Evolutionary conservation across 495 filamentous ascomycete species (phyloP), one percentile per base, ranked within the genome.

Genomic region (Talaromyces ruber): DNA sequence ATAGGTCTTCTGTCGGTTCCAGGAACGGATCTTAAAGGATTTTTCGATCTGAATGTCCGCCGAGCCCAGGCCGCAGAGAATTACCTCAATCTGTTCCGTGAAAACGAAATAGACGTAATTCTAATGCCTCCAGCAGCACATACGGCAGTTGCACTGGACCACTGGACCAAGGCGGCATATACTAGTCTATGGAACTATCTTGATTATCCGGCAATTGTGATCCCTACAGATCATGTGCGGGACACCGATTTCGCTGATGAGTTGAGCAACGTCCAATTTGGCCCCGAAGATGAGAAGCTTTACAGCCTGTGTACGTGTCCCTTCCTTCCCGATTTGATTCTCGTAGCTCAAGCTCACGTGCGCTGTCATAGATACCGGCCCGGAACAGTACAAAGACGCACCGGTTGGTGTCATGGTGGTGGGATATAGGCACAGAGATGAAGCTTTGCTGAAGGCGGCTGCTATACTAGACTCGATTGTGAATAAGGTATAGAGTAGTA

Each of bases 131-230:
- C 72, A 37, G 74, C 76, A 52, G 77, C 80, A 69, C 75, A 68
- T 16, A 80, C 78, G 9, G 81, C 82, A 0, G 70, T 76, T 18
- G 64, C 68, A 16, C 72, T 79, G 64, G 81, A 85, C 69, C n/a
- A 30, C 56, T 58, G 29, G 56, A 32, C 30, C 12, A 37, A 21
- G n/a, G 56, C 30, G 28, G 24, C 28, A 8, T 90, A 88, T 61
- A 86, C 82, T 0, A 65, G 72, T 2, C 78, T 84, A 61, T 89
- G 85, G 85, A 88, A 89, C 65, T 61, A 87, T 34, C 70, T 88
- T 0, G 84, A 88, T 65, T 88, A 86, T 65, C 85, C 83, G 9
- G 81, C 73, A 14, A 60, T 82, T n/a, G 71, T 83, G 1, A 82
- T 86, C 66, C 82, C 81, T 0, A 72, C 74, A n/a, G 28, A 39